These are phyloP conservation scores for Calocybe cyanea DNA, from an alignment of 768 basidiomycete genomes.

Conservation along the genomic window DNA sequence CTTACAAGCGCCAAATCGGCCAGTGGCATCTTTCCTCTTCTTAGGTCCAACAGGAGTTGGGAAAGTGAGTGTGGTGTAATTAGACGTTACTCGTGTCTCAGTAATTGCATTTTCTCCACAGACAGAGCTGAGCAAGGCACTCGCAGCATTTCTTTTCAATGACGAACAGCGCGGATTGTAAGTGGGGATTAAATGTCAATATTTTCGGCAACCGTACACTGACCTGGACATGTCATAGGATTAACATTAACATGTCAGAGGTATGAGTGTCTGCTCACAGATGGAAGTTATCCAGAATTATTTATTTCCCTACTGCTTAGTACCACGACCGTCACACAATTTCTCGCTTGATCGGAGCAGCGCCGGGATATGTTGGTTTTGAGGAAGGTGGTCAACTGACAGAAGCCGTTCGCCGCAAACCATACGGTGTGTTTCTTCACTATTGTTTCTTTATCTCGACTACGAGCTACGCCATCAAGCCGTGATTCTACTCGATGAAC, in stretches of 20 bases:
- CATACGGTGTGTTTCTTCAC: constrained; percentile 55
- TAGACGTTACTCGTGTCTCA: neutral
- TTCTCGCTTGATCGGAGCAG: constrained; percentile 86
- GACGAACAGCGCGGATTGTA: constrained; percentile 84
- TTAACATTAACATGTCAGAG: constrained; percentile 96
- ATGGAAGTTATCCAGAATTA: neutral
- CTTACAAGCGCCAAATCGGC: constrained; percentile 81
- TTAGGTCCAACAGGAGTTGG: constrained; percentile 86
- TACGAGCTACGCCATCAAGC: constrained; percentile 30
- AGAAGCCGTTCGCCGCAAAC: constrained; percentile 87
- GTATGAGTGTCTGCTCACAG: constrained; percentile 21
- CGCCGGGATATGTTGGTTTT: constrained; percentile 91
- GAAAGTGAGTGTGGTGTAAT: constrained; percentile 41
- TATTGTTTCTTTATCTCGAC: neutral
- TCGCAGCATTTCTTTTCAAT: constrained; percentile 87
- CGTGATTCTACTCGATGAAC: constrained; percentile 79
- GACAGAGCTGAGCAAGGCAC: constrained; percentile 87
- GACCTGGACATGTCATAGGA: constrained; percentile 35
- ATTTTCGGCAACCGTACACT: neutral
- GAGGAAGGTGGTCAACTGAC: constrained; percentile 88
- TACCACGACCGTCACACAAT: constrained; percentile 92
- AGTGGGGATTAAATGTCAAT: constrained; percentile 25
- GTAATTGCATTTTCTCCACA: constrained; percentile 21
- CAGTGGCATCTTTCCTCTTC: constrained; percentile 92
- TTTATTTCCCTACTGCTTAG: constrained; percentile 31